Conservation (phyloP, 768 basidiomycete genomes). For the Leccinum sublutescens region DNA sequence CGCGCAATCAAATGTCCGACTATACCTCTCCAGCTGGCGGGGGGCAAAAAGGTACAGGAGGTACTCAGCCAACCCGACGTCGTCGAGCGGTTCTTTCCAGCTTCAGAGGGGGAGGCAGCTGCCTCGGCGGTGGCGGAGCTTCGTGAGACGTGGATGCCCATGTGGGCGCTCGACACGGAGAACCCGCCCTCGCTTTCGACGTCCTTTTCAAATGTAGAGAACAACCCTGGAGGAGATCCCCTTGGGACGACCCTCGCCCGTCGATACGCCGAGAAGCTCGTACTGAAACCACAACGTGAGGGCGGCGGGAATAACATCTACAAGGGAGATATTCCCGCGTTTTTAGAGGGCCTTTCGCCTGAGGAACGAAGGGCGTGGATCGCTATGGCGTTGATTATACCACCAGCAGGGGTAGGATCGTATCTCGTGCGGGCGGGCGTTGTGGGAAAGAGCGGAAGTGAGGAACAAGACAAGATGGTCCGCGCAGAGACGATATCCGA, state of each 20-base stretch:
- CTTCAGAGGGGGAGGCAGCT: constrained; percentile 22
- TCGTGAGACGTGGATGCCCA: constrained; percentile 78
- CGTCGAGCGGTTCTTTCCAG: constrained; percentile 70
- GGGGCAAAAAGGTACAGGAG: constrained; percentile 94
- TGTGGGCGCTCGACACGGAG: constrained; percentile 70
- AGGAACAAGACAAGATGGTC: constrained; percentile 32
- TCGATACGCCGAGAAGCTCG: constrained; percentile 50
- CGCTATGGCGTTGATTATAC: constrained; percentile 88
- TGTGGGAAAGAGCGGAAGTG: neutral
- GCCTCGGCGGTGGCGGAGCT: constrained; percentile 44
- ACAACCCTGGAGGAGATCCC: constrained; percentile 11
- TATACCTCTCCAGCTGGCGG: constrained; percentile 90
- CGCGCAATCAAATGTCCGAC: constrained; percentile 91
- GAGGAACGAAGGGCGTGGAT: constrained; percentile 85
- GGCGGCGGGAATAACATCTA: constrained; percentile 98
- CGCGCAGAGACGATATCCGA: constrained; percentile 80
- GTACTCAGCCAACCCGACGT: constrained; percentile 72
- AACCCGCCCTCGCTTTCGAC: neutral
- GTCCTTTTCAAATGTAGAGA: neutral
- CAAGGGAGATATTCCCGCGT: constrained; percentile 73
- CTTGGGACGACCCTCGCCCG: constrained; percentile 24
- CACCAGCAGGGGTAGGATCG: constrained; percentile 65
- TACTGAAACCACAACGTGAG: constrained; percentile 97
- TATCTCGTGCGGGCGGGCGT: constrained; percentile 59
- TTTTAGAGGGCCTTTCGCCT: constrained; percentile 60